Percentiles rank a stretch among this genome's conserved stretches.
Conservation (phyloP, 805 yeast species). For the Yarrowia osloensis region DNA sequence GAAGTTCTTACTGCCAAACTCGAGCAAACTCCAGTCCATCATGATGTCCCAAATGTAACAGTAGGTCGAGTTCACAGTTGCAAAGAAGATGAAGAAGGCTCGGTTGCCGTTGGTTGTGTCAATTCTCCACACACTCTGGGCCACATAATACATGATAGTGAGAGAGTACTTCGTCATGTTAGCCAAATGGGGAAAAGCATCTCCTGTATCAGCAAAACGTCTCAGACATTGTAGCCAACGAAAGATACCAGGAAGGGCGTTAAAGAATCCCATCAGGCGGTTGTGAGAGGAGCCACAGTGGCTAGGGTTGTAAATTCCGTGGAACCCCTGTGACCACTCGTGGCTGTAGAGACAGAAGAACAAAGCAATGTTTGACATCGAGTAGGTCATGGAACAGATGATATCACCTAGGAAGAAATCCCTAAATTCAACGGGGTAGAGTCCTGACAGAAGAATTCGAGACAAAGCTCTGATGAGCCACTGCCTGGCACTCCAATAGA, state of each 20-base stretch:
- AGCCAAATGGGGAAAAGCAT: constrained; percentile 94
- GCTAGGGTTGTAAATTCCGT: constrained; percentile 34
- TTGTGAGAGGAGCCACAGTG: constrained; percentile 52
- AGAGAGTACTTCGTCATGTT: constrained; percentile 77
- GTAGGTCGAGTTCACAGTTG: constrained; percentile 67
- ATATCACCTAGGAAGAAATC: constrained; percentile 95
- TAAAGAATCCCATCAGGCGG: constrained; percentile 75
- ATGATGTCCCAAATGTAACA: constrained; percentile 84
- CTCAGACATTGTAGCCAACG: constrained; percentile 87
- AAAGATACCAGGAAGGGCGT: constrained; percentile 85
- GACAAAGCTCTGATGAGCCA: constrained; percentile 76
- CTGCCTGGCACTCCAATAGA: constrained; percentile 63
- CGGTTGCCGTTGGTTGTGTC: constrained; percentile 48
- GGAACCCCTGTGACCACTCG: constrained; percentile 57
- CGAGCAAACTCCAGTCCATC: constrained; percentile 95
- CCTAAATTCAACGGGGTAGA: constrained; percentile 91
- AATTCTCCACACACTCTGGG: constrained; percentile 78
- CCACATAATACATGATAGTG: constrained; percentile 66
- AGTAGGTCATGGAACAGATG: constrained; percentile 82
- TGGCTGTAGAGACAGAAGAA: constrained; percentile 80
- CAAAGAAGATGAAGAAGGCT: constrained; percentile 70
- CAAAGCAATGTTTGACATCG: constrained; percentile 80
- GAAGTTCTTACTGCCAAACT: constrained; percentile 57
- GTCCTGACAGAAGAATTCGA: constrained; percentile 76
- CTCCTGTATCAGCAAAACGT: constrained; percentile 90